phyloP scores from a whole-genome alignment of 345 rosid genomes.

The Draba incana region DNA sequence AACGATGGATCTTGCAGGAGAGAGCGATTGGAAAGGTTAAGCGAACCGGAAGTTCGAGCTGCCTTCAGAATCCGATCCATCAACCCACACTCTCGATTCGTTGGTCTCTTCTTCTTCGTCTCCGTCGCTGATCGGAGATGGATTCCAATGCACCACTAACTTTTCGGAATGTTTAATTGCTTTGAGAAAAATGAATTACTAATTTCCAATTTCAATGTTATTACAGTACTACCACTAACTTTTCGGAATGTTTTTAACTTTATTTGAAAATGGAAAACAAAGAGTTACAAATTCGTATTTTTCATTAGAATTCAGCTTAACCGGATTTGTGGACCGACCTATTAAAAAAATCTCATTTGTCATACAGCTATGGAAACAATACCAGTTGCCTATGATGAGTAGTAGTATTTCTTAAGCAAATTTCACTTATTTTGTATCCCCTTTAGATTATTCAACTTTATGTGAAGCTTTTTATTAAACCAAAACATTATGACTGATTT shows the following conservation, averaged over 20 bases:
- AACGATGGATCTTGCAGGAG: conserved; percentile 54
- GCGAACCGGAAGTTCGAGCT: conserved; percentile 87
- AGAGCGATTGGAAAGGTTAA: conserved; percentile 90
- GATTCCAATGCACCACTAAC: not conserved
- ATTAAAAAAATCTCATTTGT: conserved; percentile 1
- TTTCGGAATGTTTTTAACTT: no score
- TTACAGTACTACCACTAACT: no score
- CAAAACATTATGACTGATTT: conserved; percentile 31
- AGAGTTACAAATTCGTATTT: no score
- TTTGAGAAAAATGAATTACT: not conserved
- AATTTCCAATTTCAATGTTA: no score
- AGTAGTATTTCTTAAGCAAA: not conserved
- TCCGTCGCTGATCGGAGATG: conserved; percentile 1
- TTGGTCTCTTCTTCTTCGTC: conserved; percentile 21
- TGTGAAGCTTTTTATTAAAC: conserved; percentile 23
- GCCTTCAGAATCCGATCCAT: conserved; percentile 89
- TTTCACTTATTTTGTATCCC: conserved; percentile 29
- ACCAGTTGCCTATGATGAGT: not conserved
- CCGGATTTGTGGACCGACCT: not conserved
- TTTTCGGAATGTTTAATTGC: conserved; percentile 19
- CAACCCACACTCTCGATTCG: conserved; percentile 1
- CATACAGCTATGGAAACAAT: no score
- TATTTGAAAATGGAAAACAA: no score
- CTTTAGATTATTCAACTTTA: conserved; percentile 32
- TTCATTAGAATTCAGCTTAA: no score